phyloP scores from a whole-genome alignment of 345 rosid genomes.

The Eutrema japonicum region DNA sequence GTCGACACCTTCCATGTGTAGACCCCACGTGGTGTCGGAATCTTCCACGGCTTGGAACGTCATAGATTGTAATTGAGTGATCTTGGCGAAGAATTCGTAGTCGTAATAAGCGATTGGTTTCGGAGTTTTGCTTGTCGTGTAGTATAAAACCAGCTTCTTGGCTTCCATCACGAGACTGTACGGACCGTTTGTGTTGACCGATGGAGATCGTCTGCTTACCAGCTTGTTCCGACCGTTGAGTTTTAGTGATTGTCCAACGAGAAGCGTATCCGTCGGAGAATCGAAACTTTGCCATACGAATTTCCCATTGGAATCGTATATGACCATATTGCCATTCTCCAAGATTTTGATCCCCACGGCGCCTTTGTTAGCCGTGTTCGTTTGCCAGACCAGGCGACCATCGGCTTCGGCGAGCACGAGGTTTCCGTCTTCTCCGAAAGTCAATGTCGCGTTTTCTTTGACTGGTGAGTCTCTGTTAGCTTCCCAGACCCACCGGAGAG shows the following conservation, averaged over 20 bases:
- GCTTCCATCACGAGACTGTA: slow-evolving; percentile 62
- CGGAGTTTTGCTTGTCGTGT: slow-evolving; percentile 44
- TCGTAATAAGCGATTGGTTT: slow-evolving; percentile 45
- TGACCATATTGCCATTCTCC: slow-evolving; percentile 66
- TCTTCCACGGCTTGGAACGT: slow-evolving; percentile 38
- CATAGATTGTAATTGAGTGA: slow-evolving; percentile 22
- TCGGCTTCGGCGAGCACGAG: slow-evolving; percentile 61
- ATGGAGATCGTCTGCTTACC: slow-evolving; percentile 53
- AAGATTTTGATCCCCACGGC: slow-evolving; percentile 59
- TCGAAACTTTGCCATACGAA: slow-evolving; percentile 70
- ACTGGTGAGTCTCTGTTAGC: slow-evolving; percentile 72
- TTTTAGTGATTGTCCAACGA: slow-evolving; percentile 56
- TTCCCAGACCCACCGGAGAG: slow-evolving; percentile 69
- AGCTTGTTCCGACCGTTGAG: slow-evolving; percentile 47
- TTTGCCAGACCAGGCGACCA: slow-evolving; percentile 65
- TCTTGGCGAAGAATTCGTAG: neutral
- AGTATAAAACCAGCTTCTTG: slow-evolving; percentile 46
- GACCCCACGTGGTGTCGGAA: slow-evolving; percentile 40
- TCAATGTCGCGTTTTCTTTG: slow-evolving; percentile 58
- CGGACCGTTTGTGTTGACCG: slow-evolving; percentile 47
- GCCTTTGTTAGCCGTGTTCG: slow-evolving; percentile 63
- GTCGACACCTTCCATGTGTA: slow-evolving; percentile 27
- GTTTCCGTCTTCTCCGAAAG: slow-evolving; percentile 58
- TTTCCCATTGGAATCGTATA: slow-evolving; percentile 48
- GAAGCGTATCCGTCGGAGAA: slow-evolving; percentile 63